Percentiles rank a stretch among this genome's conserved stretches.
Conservation (phyloP, 2,329 filamentous ascomycete genomes). For the Fonsecaea pugnacius region DNA sequence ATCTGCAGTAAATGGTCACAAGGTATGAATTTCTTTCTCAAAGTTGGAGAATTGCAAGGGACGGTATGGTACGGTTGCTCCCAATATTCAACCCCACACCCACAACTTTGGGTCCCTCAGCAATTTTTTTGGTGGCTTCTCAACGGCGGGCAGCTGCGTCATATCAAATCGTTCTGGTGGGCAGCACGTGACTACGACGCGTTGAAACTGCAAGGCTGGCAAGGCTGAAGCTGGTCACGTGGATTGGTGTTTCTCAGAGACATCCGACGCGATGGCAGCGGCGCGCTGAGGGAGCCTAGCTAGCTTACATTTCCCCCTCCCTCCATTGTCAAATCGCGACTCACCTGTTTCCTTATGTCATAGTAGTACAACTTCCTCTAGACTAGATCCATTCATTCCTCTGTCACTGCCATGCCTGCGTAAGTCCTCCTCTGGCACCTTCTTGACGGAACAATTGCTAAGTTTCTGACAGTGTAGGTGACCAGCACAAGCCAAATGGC, state of each 20-base stretch:
- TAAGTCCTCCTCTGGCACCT: not conserved
- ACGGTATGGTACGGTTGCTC: not conserved
- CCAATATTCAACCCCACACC: constrained; percentile 4
- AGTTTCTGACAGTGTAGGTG: constrained; percentile 32
- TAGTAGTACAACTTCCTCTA: not conserved
- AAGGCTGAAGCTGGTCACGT: not conserved
- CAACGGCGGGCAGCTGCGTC: constrained; percentile 1
- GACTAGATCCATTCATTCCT: not conserved
- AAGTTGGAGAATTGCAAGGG: constrained; percentile 12
- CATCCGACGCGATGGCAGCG: not conserved
- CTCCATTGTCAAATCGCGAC: not conserved
- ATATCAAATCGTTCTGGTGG: not conserved
- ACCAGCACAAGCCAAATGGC: constrained; percentile 38
- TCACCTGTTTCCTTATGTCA: constrained; percentile 2
- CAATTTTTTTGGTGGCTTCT: constrained; percentile 2
- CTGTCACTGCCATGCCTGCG: constrained; percentile 13
- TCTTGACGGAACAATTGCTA: not conserved
- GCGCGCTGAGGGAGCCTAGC: not conserved
- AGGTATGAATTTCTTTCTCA: constrained; percentile 6
- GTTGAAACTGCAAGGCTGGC: not conserved
- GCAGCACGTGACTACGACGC: not conserved
- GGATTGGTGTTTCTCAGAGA: not conserved
- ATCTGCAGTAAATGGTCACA: constrained; percentile 18
- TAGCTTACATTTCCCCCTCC: not conserved
- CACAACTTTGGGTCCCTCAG: constrained; percentile 3